A percentile compares a stretch with the other conserved stretches of the same genome.
Evolutionary conservation across 2,329 filamentous ascomycete genomes (phyloP).

Genomic region (Botrytis hyacinthi): DNA sequence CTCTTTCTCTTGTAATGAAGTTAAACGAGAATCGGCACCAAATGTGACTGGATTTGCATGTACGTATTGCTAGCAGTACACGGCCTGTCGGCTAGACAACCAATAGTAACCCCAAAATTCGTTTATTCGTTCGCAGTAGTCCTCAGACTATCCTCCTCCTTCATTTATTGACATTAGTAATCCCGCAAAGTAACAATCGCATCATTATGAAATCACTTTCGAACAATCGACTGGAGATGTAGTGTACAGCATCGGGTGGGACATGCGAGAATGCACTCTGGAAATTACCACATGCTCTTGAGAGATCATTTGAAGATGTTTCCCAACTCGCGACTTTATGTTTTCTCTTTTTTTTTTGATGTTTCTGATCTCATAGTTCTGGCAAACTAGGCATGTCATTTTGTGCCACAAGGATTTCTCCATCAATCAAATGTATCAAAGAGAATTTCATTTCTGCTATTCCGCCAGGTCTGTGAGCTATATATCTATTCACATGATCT

Average conservation of each 20-base stretch:
- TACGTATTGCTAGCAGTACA: not conserved
- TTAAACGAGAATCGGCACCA: not conserved
- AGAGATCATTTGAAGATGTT: not conserved
- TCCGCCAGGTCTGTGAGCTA: not conserved
- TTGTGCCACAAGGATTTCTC: not conserved
- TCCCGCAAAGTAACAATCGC: not conserved
- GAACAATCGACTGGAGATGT: not conserved
- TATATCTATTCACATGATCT: not conserved
- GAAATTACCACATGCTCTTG: not conserved
- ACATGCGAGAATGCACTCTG: too few species aligned
- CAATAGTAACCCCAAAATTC: not conserved
- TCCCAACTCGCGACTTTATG: not conserved
- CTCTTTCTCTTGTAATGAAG: not conserved
- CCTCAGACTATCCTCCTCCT: not conserved
- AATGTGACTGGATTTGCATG: not conserved
- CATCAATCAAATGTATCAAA: not conserved
- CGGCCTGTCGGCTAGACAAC: not conserved
- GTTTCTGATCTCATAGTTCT: not conserved
- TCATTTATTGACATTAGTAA: accelerated
- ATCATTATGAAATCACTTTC: not conserved
- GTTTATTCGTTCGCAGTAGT: not conserved
- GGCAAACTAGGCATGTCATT: not conserved
- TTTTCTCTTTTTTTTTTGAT: not conserved
- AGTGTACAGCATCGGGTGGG: not conserved
- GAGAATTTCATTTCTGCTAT: too few species aligned